A percentile compares a stretch with the other conserved stretches of the same genome.
Evolutionary conservation across 495 filamentous ascomycete species (phyloP).

Genomic region (Trichoderma gamsii): DNA sequence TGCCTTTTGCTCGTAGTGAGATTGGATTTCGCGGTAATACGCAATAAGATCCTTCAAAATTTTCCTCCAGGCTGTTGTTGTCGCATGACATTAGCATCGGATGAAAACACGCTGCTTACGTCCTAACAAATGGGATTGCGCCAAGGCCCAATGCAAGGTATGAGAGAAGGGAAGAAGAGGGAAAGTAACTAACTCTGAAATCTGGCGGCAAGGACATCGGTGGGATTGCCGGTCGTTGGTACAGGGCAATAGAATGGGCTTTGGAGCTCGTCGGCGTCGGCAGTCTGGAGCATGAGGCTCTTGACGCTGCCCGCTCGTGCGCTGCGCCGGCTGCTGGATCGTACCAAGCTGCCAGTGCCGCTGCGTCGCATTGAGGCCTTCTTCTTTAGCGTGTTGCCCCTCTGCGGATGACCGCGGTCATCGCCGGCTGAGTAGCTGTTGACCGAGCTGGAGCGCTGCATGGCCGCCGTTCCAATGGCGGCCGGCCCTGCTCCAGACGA

Average conservation of each 20-base stretch:
- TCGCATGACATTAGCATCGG: slow-evolving; percentile 8
- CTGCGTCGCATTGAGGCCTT: slow-evolving; percentile 68
- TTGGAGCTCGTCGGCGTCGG: slow-evolving; percentile 62
- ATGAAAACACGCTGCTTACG: slow-evolving; percentile 8
- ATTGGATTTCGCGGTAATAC: slow-evolving; percentile 90
- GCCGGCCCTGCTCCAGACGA: slow-evolving; percentile 19
- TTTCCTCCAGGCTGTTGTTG: slow-evolving; percentile 76
- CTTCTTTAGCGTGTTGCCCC: slow-evolving; percentile 80
- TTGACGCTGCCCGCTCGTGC: slow-evolving; percentile 76
- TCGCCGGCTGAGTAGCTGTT: slow-evolving; percentile 40
- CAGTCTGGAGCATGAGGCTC: slow-evolving; percentile 60
- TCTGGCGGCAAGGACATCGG: slow-evolving; percentile 79
- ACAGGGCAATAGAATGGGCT: slow-evolving; percentile 85
- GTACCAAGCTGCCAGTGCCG: slow-evolving; percentile 63
- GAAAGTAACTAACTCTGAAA: slow-evolving; percentile 68
- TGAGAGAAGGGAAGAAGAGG: slow-evolving; percentile 15
- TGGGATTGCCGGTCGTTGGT: slow-evolving; percentile 79
- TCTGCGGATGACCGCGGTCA: slow-evolving; percentile 22
- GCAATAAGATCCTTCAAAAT: slow-evolving; percentile 89
- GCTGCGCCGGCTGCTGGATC: slow-evolving; percentile 68
- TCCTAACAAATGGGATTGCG: not conserved
- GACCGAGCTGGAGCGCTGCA: slow-evolving; percentile 42
- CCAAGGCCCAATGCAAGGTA: not conserved
- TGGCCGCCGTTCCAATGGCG: slow-evolving; percentile 26
- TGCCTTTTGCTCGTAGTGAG: slow-evolving; percentile 77